Conservation (phyloP, 306 rosid genomes). For the Ormosia semicastrata region DNA sequence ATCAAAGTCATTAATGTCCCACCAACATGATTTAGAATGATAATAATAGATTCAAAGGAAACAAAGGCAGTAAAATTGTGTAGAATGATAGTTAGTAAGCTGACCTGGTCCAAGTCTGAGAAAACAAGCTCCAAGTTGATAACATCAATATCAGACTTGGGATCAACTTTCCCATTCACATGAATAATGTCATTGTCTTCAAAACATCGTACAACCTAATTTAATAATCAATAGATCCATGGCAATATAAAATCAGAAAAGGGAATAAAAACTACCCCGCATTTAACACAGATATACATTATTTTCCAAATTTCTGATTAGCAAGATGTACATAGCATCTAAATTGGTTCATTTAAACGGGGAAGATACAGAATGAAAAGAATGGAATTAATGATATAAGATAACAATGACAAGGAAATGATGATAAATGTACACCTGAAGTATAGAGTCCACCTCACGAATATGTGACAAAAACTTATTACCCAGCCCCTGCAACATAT, state of each 20-base stretch:
- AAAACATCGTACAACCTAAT: conserved; percentile 89
- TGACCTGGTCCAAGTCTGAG: conserved; percentile 96
- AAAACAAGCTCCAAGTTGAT: conserved; percentile 94
- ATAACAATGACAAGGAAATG: conserved; percentile 9
- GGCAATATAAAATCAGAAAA: conserved; percentile 12
- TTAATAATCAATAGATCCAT: conserved; percentile 27
- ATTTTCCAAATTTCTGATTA: neutral
- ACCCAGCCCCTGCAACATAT: conserved; percentile 80
- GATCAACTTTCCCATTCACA: conserved; percentile 90
- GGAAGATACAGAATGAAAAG: conserved; percentile 3
- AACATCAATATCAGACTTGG: conserved; percentile 86
- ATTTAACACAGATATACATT: neutral
- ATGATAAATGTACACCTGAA: conserved; percentile 62
- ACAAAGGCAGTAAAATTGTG: conserved; percentile 11
- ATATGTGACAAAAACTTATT: conserved; percentile 91
- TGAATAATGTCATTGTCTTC: conserved; percentile 95
- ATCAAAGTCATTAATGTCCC: neutral
- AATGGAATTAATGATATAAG: neutral
- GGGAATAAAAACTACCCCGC: neutral
- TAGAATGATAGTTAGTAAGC: conserved; percentile 25
- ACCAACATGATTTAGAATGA: neutral
- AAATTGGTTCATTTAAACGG: neutral
- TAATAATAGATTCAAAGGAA: conserved; percentile 9
- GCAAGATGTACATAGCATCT: conserved; percentile 1
- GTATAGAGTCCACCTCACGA: conserved; percentile 96